Evolutionary conservation across 2,329 filamentous ascomycete genomes (phyloP).

Genomic region (Aspergillus candidus): DNA sequence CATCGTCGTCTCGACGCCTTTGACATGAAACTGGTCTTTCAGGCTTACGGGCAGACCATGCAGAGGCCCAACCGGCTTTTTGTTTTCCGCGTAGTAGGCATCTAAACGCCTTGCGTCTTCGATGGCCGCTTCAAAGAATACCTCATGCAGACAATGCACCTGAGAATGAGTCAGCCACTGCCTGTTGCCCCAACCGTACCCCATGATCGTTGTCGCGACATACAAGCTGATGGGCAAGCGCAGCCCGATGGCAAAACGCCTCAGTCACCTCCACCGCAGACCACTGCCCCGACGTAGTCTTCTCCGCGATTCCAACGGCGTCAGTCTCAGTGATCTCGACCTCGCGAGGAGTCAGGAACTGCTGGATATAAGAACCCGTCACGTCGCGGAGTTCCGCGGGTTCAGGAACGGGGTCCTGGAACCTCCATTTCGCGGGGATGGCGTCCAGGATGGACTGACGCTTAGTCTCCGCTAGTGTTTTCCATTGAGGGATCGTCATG

Average conservation of each 20-base stretch:
- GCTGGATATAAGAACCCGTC: constrained; percentile 51
- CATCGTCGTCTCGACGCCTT: constrained; percentile 52
- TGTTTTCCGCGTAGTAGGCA: constrained; percentile 38
- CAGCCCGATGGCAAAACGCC: constrained; percentile 53
- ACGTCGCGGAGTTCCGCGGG: constrained; percentile 51
- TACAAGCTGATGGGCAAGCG: constrained; percentile 55
- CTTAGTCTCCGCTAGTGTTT: constrained; percentile 47
- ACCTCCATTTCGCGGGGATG: constrained; percentile 54
- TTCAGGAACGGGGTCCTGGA: constrained; percentile 43
- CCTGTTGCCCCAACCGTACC: not conserved
- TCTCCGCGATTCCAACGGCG: constrained; percentile 51
- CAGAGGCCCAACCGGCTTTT: constrained; percentile 50
- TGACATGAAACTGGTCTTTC: constrained; percentile 45
- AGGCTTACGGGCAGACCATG: constrained; percentile 57
- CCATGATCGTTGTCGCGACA: constrained; percentile 2
- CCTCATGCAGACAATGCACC: constrained; percentile 50
- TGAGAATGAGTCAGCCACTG: constrained; percentile 5
- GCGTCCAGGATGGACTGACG: constrained; percentile 48
- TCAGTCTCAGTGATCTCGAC: constrained; percentile 57
- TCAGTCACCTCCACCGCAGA: constrained; percentile 50
- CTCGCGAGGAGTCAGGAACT: constrained; percentile 50
- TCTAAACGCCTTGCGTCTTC: constrained; percentile 46
- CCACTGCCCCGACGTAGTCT: constrained; percentile 51
- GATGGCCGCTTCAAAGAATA: constrained; percentile 50
- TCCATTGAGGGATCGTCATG: constrained; percentile 39